Evolutionary conservation across 345 rosid species (phyloP).

Genomic region (Atalantia buxifolia): DNA sequence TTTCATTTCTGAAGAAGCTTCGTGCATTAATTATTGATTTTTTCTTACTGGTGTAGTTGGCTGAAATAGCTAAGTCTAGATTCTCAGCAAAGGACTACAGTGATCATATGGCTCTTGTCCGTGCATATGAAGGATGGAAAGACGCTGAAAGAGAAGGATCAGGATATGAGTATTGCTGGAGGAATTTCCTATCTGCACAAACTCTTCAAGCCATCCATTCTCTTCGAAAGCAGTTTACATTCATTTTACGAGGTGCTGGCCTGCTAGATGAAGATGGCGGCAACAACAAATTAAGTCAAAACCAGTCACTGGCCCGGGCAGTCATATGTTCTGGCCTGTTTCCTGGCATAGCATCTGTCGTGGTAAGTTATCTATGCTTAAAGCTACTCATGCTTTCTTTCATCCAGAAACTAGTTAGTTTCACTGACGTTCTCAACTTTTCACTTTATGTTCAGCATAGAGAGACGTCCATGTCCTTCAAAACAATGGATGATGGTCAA

Average conservation of each 20-base stretch:
- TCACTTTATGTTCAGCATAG: slow-evolving; percentile 57
- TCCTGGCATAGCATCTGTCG: slow-evolving; percentile 96
- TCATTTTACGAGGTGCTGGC: slow-evolving; percentile 83
- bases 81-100: slow-evolving; percentile 98
- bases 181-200: slow-evolving; percentile 92
- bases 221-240: slow-evolving; percentile 85
- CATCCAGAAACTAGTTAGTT: background rate
- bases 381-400: background rate
- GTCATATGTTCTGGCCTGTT: slow-evolving; percentile 92
- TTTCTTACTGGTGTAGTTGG: slow-evolving; percentile 50
- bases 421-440: slow-evolving; percentile 7
- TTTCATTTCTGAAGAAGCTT: background rate
- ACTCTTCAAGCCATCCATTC: slow-evolving; percentile 97
- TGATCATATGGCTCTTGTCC: slow-evolving; percentile 98
- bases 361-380: slow-evolving; percentile 42
- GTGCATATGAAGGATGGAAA: slow-evolving; percentile 99
- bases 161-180: slow-evolving; percentile 95
- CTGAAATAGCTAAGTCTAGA: slow-evolving; percentile 92
- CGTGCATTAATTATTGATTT: slow-evolving; percentile 8
- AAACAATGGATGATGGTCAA: slow-evolving; percentile 97
- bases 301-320: slow-evolving; percentile 87
- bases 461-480: slow-evolving; percentile 93
- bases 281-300: slow-evolving; percentile 89
- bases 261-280: slow-evolving; percentile 36
- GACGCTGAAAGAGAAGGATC: slow-evolving; percentile 95